A percentile compares a stretch with the other conserved stretches of the same genome.
Evolutionary conservation across 2,329 filamentous ascomycete species (phyloP).

Genomic region (Bertia moriformis): DNA sequence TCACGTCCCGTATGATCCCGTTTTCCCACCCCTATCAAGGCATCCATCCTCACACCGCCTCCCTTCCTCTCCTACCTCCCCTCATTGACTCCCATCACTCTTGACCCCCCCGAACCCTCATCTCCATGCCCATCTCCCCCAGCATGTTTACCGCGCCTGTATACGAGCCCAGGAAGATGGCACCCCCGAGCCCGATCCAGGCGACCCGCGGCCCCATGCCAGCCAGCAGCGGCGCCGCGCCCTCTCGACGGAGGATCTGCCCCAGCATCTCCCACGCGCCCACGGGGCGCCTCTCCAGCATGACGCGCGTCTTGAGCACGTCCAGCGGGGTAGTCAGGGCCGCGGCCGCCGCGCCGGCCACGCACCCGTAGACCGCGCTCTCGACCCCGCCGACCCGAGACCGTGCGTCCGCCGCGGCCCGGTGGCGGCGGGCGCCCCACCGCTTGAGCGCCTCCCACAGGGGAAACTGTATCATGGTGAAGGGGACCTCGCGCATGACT

Average conservation of each 20-base stretch:
- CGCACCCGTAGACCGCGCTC: constrained; percentile 71
- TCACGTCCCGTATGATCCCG: no score
- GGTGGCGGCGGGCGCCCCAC: constrained; percentile 33
- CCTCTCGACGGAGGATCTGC: constrained; percentile 49
- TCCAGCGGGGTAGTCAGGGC: constrained; percentile 84
- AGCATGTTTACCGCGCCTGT: constrained; percentile 73
- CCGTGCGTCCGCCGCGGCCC: constrained; percentile 7
- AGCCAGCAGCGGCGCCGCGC: constrained; percentile 56
- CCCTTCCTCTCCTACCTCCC: no score
- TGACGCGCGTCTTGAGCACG: constrained; percentile 91
- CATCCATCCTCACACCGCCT: no score
- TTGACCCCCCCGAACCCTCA: no score
- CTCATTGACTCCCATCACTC: no score
- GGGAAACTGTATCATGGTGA: constrained; percentile 93
- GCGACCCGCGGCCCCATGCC: constrained; percentile 70
- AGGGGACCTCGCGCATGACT: constrained; percentile 88
- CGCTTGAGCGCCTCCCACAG: constrained; percentile 88
- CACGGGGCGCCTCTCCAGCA: constrained; percentile 67
- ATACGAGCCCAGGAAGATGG: constrained; percentile 87
- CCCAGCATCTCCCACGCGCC: constrained; percentile 36
- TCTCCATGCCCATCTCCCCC: no score
- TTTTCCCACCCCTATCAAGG: no score
- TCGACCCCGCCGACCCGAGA: constrained; percentile 53
- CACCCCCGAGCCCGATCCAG: constrained; percentile 90
- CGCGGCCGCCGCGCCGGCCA: constrained; percentile 73